Percentiles rank a stretch among this genome's conserved stretches.
Conservation (phyloP, 257 asterid genomes). For the Fraxinus cuspidata region DNA sequence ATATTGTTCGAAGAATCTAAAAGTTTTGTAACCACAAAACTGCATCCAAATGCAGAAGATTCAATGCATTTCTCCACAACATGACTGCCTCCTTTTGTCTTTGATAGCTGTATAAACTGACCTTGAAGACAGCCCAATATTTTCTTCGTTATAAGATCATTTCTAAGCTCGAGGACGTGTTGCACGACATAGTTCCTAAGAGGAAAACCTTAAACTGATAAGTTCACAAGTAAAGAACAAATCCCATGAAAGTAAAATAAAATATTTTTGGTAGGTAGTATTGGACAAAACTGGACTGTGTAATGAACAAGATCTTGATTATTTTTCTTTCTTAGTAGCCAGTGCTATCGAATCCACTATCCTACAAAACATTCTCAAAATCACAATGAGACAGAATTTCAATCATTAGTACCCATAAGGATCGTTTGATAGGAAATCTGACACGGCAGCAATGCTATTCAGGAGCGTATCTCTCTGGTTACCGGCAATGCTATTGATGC, state of each 20-base stretch:
- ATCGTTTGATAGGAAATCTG: conserved; percentile 36
- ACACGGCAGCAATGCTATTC: conserved; percentile 18
- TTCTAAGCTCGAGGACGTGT: conserved; percentile 17
- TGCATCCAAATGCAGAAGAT: background rate
- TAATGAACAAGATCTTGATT: no score
- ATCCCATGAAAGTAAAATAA: background rate
- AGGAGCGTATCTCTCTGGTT: conserved; percentile 29
- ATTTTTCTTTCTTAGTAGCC: background rate
- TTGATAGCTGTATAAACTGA: conserved; percentile 27
- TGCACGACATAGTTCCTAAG: conserved; percentile 56
- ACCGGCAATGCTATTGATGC: conserved; percentile 28
- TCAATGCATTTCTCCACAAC: conserved; percentile 47
- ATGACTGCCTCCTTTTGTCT: conserved; percentile 35
- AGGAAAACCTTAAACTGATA: background rate
- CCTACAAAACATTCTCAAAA: background rate
- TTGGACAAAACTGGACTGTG: background rate
- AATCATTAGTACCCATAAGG: conserved; percentile 41
- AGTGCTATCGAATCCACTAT: background rate
- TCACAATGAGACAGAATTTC: background rate
- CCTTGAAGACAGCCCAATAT: conserved; percentile 21
- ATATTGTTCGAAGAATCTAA: background rate
- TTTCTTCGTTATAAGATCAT: background rate
- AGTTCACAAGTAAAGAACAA: background rate
- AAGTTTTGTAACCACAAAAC: conserved; percentile 29
- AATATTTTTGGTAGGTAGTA: no score